A percentile compares a stretch with the other conserved stretches of the same genome.
phyloP scores from a whole-genome alignment of 306 rosid species.

The Sphenostylis stenocarpa region DNA sequence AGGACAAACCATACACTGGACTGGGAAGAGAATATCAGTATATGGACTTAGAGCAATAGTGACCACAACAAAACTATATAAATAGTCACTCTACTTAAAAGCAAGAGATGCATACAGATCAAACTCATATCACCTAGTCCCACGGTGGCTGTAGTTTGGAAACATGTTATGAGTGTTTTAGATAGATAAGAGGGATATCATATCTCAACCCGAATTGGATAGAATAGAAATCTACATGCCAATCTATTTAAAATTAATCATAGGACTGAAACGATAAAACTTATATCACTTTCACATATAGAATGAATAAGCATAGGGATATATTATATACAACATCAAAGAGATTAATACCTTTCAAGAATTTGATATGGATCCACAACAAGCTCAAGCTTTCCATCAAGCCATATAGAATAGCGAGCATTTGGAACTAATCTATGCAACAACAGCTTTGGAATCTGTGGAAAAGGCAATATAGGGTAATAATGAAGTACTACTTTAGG shows the following conservation, averaged over 20 bases:
- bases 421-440: slow-evolving; percentile 89
- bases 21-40: neutral
- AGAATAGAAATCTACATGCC: neutral
- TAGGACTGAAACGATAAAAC: neutral
- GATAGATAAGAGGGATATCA: neutral
- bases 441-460: slow-evolving; percentile 91
- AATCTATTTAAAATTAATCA: neutral
- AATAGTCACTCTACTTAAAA: too few species aligned
- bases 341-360: slow-evolving; percentile 73
- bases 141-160: neutral
- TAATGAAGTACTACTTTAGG: slow-evolving; percentile 1
- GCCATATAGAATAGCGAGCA: slow-evolving; percentile 88
- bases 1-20: neutral
- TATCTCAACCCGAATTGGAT: slow-evolving; percentile 13
- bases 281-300: slow-evolving; percentile 13
- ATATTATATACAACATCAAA: neutral
- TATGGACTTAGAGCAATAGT: neutral
- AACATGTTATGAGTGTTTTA: neutral
- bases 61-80: neutral
- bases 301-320: slow-evolving; percentile 8
- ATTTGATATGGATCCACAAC: slow-evolving; percentile 86
- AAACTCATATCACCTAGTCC: neutral
- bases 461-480: slow-evolving; percentile 30
- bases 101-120: neutral
- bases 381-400: slow-evolving; percentile 96